These are phyloP conservation scores for Clarireedia hainanense DNA, from an alignment of 2,329 filamentous ascomycete genomes.

Conservation along the genomic window DNA sequence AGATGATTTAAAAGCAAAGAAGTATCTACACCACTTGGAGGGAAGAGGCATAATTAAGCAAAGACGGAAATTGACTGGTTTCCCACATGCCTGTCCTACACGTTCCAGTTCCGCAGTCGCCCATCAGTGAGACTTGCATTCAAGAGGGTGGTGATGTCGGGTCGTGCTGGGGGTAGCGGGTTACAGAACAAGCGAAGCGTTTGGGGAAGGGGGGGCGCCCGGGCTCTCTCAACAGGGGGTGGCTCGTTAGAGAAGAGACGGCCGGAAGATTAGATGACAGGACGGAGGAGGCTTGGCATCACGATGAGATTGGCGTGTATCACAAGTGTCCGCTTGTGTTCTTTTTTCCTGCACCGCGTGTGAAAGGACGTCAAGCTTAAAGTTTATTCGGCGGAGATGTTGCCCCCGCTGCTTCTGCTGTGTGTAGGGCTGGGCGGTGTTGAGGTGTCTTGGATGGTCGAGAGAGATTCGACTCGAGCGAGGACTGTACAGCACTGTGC, in stretches of 20 bases:
- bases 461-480: too few species aligned
- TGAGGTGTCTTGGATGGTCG: too few species aligned
- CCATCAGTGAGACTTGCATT: background rate
- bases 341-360: background rate
- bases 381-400: background rate
- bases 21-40: slow-evolving; percentile 1
- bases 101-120: background rate
- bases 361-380: background rate
- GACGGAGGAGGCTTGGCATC: background rate
- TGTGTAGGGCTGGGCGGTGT: too few species aligned
- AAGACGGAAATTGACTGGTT: slow-evolving; percentile 15
- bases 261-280: slow-evolving; percentile 6
- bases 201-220: background rate
- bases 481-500: too few species aligned
- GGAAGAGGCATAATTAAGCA: slow-evolving; percentile 22
- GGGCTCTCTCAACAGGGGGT: background rate
- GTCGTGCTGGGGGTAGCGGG: background rate
- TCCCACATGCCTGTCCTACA: slow-evolving; percentile 5
- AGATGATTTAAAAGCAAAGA: background rate
- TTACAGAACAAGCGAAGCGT: background rate
- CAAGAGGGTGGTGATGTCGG: slow-evolving; percentile 2
- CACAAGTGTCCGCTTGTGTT: background rate
- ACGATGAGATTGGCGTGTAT: slow-evolving; percentile 1
- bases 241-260: background rate
- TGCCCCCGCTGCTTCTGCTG: background rate